Conservation (phyloP, 257 asterid genomes). For the Oldenlandia corymbosa region DNA sequence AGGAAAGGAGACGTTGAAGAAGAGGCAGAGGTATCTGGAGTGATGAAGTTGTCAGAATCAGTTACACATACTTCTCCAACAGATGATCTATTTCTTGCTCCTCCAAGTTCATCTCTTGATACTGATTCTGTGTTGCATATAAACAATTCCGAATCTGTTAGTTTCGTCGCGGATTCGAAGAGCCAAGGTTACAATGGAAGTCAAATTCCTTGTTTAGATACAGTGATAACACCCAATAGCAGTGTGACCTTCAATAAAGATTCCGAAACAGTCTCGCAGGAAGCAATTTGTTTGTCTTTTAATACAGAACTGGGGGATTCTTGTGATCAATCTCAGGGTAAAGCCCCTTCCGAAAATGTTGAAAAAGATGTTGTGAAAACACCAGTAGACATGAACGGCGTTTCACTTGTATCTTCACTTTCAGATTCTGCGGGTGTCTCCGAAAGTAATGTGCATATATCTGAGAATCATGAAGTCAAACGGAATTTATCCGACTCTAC, state of each 20-base stretch:
- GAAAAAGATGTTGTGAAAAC: conserved; percentile 23
- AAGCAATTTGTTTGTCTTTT: conserved; percentile 28
- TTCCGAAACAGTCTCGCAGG: conserved; percentile 34
- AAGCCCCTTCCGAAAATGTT: conserved; percentile 2
- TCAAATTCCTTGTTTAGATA: conserved; percentile 20
- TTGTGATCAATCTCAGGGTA: conserved; percentile 21
- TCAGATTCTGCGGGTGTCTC: conserved; percentile 23
- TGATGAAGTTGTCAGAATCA: conserved; percentile 54
- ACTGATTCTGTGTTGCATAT: conserved; percentile 25
- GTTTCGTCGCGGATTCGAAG: conserved; percentile 26
- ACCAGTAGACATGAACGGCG: conserved; percentile 23
- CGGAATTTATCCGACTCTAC: conserved; percentile 26
- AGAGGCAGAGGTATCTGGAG: conserved; percentile 61
- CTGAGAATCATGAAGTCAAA: conserved; percentile 24
- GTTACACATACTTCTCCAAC: conserved; percentile 27
- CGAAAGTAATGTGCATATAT: conserved; percentile 23
- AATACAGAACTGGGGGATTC: conserved; percentile 27
- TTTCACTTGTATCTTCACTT: conserved; percentile 26
- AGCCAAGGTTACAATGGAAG: conserved; percentile 19
- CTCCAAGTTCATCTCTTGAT: conserved; percentile 16
- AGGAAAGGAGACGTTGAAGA: conserved; percentile 87
- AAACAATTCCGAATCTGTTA: conserved; percentile 28
- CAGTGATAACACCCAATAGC: conserved; percentile 22
- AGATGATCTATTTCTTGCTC: conserved; percentile 27
- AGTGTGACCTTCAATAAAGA: conserved; percentile 18